Evolutionary conservation across 345 rosid species (phyloP).

Genomic region (Acer yangbiense): DNA sequence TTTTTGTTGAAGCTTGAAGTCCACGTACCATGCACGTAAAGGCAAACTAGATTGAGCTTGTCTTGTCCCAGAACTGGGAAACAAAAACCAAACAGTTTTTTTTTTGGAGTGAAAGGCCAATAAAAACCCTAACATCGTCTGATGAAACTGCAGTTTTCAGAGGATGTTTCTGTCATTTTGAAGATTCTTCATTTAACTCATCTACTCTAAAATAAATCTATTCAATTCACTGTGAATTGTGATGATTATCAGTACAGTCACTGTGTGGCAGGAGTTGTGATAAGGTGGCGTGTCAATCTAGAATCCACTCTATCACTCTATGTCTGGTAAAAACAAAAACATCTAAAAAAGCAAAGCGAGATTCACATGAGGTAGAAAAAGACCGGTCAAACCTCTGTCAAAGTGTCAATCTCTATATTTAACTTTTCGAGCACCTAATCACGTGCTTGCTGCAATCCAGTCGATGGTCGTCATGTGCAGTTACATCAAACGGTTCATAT

Average conservation of each 20-base stretch:
- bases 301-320: neutral
- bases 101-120: conserved; percentile 26
- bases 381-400: conserved; percentile 40
- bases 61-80: conserved; percentile 36
- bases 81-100: conserved; percentile 35
- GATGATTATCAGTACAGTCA: conserved; percentile 7
- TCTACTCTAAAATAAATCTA: neutral
- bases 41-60: conserved; percentile 23
- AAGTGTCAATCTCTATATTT: neutral
- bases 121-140: conserved; percentile 6
- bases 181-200: neutral
- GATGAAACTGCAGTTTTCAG: neutral
- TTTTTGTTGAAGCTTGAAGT: conserved; percentile 24
- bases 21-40: conserved; percentile 60
- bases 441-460: conserved; percentile 16
- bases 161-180: conserved; percentile 40
- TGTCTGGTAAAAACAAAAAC: neutral
- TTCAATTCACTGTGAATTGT: conserved; percentile 12
- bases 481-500: conserved; percentile 11
- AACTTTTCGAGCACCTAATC: conserved; percentile 12
- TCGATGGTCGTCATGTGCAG: no score
- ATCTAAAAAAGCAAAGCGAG: neutral
- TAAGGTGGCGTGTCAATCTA: conserved; percentile 33
- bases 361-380: conserved; percentile 23
- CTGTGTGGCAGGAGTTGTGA: conserved; percentile 8